Conservation (phyloP, 176 grass and related monocot genomes). For the Raddia distichophylla region DNA sequence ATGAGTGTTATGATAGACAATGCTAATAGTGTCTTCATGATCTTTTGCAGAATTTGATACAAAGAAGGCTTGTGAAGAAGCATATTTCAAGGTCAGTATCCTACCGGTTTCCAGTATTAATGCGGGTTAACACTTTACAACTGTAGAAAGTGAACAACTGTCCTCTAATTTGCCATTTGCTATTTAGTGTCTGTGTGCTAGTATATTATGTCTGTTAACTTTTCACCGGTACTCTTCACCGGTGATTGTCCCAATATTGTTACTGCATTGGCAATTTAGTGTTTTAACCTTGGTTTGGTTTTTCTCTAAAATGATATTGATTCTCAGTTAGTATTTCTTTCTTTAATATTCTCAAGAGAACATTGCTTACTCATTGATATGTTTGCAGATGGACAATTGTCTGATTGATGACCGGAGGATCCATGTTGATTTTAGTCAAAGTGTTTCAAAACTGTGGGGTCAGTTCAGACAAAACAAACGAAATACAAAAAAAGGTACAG, state of each 20-base stretch:
- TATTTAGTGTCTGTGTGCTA: not conserved
- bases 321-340: slow-evolving; percentile 37
- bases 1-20: not conserved
- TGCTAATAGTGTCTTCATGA: slow-evolving; percentile 35
- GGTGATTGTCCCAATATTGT: not conserved
- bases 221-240: not conserved
- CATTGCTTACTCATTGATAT: slow-evolving; percentile 38
- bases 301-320: slow-evolving; percentile 7
- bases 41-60: slow-evolving; percentile 74
- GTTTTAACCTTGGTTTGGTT: slow-evolving; percentile 15
- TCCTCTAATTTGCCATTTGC: not conserved
- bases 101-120: slow-evolving; percentile 25
- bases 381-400: slow-evolving; percentile 92
- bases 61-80: slow-evolving; percentile 82
- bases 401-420: slow-evolving; percentile 96
- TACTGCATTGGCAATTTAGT: not conserved
- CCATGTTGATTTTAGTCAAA: slow-evolving; percentile 99
- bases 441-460: slow-evolving; percentile 92
- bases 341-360: slow-evolving; percentile 5
- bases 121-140: not conserved
- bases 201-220: slow-evolving; percentile 17
- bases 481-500: slow-evolving; percentile 75
- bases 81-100: slow-evolving; percentile 85
- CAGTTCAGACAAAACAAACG: slow-evolving; percentile 92
- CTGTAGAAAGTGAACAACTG: not conserved